Conservation (phyloP, 2,329 filamentous ascomycete genomes). For the Coleophoma eucalyptorum region DNA sequence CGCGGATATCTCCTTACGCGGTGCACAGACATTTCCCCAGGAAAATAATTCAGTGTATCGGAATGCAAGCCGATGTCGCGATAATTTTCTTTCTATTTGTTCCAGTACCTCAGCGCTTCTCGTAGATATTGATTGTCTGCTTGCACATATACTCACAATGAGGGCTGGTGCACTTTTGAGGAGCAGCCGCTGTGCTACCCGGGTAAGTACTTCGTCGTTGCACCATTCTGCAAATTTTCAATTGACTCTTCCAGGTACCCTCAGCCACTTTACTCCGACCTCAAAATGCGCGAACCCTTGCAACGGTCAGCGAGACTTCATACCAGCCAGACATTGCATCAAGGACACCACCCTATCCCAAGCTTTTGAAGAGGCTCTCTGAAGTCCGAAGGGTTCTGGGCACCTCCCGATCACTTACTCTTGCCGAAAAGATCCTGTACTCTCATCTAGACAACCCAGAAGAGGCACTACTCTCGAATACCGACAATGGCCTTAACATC, state of each 20-base stretch:
- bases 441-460: conserved; percentile 88
- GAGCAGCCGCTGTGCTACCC: conserved; percentile 25
- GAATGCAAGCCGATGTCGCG: background rate
- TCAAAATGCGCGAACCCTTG: conserved; percentile 19
- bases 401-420: conserved; percentile 59
- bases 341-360: conserved; percentile 69
- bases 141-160: conserved; percentile 15
- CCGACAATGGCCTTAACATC: conserved; percentile 78
- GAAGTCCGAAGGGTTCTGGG: conserved; percentile 74
- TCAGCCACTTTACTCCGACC: conserved; percentile 10
- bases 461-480: conserved; percentile 79
- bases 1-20: no score
- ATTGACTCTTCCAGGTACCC: conserved; percentile 18
- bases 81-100: background rate
- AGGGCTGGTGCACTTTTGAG: conserved; percentile 23
- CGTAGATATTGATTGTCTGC: background rate
- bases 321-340: conserved; percentile 24
- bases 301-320: conserved; percentile 19
- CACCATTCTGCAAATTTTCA: background rate
- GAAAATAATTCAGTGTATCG: no score
- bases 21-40: no score
- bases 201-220: conserved; percentile 13
- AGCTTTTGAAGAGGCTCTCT: conserved; percentile 72
- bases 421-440: conserved; percentile 98
- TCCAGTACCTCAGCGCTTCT: background rate